phyloP scores from a whole-genome alignment of 257 asterid species.

The Plectranthus barbatus region DNA sequence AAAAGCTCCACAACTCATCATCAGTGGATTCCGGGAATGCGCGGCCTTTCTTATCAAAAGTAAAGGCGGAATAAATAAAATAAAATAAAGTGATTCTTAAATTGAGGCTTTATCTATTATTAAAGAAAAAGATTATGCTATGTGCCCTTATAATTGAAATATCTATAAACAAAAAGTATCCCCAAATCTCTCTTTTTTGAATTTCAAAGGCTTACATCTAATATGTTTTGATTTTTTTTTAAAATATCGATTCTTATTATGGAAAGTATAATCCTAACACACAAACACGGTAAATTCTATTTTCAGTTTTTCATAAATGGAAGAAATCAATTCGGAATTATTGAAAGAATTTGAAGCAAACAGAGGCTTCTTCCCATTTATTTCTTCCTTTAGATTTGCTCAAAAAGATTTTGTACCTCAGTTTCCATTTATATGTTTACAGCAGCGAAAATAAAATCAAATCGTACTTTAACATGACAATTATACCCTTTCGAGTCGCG shows the following conservation, averaged over 20 bases:
- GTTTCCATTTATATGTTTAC: neutral
- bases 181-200: too few species aligned
- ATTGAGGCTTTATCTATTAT: neutral
- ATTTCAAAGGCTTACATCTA: too few species aligned
- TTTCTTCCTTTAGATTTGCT: too few species aligned
- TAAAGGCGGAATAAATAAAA: neutral
- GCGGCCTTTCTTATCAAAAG: slow-evolving; percentile 7
- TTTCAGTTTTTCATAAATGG: too few species aligned
- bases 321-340: too few species aligned
- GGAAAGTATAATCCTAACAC: too few species aligned
- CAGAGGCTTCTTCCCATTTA: too few species aligned
- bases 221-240: too few species aligned
- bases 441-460: too few species aligned
- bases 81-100: neutral
- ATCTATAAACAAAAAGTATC: neutral
- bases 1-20: neutral
- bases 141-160: neutral
- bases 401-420: neutral
- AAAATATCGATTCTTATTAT: too few species aligned
- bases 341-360: too few species aligned
- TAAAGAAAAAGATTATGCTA: neutral
- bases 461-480: neutral
- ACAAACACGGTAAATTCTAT: too few species aligned
- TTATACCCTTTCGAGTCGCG: neutral
- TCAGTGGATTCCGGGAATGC: neutral